Conservation (phyloP, 2,329 filamentous ascomycete genomes). For the Chaetomiaceae sp. region DNA sequence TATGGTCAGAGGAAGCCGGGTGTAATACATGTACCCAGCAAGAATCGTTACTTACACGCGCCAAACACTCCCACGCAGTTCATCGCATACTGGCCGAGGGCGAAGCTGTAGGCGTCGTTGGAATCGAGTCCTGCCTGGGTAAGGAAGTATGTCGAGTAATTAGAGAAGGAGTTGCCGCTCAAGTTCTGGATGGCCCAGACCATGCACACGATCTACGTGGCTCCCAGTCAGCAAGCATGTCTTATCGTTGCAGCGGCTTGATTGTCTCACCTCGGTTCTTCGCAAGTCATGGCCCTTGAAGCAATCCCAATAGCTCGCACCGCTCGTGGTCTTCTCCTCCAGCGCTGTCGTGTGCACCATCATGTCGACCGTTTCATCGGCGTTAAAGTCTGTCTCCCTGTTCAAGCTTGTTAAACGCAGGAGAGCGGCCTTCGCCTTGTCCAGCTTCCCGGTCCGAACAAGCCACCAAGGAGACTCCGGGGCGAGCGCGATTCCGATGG, state of each 20-base stretch:
- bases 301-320: conserved; percentile 74
- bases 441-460: conserved; percentile 59
- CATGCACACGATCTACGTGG: conserved; percentile 51
- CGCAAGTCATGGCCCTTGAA: conserved; percentile 75
- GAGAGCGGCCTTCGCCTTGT: conserved; percentile 62
- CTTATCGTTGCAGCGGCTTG: not conserved
- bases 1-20: too few species aligned
- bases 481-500: conserved; percentile 61
- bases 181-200: conserved; percentile 61
- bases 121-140: conserved; percentile 53
- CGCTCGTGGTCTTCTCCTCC: conserved; percentile 69
- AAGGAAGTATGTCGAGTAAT: conserved; percentile 61
- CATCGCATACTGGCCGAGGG: conserved; percentile 61
- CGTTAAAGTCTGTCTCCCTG: conserved; percentile 66
- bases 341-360: conserved; percentile 85
- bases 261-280: conserved; percentile 56
- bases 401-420: conserved; percentile 59
- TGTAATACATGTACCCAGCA: too few species aligned
- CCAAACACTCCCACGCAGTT: conserved; percentile 79
- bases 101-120: conserved; percentile 51
- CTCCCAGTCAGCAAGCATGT: not conserved
- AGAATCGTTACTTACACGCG: conserved; percentile 52
- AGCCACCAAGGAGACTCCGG: conserved; percentile 73
- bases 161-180: conserved; percentile 59
- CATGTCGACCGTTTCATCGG: conserved; percentile 83